Evolutionary conservation across 116 monocot species (phyloP).

Genomic region (Dioscorea cayenensis): DNA sequence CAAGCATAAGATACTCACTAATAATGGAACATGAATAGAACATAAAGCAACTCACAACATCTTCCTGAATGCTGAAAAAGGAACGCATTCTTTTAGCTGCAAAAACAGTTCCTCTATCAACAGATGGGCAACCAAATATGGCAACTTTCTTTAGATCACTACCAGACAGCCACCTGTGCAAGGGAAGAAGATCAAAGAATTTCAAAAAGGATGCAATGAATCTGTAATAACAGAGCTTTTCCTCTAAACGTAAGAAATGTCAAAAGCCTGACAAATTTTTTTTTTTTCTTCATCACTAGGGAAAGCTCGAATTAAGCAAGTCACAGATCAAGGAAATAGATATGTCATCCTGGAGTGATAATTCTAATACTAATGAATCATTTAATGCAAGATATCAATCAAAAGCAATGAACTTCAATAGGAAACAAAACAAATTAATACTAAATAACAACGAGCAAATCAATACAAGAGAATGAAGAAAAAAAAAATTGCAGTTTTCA

Average conservation of each 20-base stretch:
- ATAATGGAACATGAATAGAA: background rate
- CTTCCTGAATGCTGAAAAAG: constrained; percentile 74
- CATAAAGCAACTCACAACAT: constrained; percentile 35
- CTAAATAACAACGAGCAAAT: background rate
- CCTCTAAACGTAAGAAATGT: background rate
- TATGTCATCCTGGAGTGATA: background rate
- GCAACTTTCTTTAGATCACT: constrained; percentile 66
- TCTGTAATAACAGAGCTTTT: background rate
- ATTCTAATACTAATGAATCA: background rate
- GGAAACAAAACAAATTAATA: background rate
- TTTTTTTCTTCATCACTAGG: background rate
- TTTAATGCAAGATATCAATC: too few species aligned
- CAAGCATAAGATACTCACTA: background rate
- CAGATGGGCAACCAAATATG: constrained; percentile 63
- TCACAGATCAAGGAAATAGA: background rate
- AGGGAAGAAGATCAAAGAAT: background rate
- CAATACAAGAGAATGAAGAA: background rate
- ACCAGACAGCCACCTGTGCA: constrained; percentile 72
- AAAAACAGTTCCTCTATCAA: constrained; percentile 54
- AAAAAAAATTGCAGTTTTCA: constrained; percentile 1
- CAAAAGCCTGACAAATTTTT: too few species aligned
- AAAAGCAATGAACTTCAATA: too few species aligned
- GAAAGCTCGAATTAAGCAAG: background rate
- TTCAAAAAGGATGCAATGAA: background rate
- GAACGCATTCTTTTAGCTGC: constrained; percentile 75